Percentiles rank a stretch among this genome's conserved stretches.
Evolutionary conservation across 257 asterid genomes (phyloP).

Genomic region (Anisodus acutangulus): DNA sequence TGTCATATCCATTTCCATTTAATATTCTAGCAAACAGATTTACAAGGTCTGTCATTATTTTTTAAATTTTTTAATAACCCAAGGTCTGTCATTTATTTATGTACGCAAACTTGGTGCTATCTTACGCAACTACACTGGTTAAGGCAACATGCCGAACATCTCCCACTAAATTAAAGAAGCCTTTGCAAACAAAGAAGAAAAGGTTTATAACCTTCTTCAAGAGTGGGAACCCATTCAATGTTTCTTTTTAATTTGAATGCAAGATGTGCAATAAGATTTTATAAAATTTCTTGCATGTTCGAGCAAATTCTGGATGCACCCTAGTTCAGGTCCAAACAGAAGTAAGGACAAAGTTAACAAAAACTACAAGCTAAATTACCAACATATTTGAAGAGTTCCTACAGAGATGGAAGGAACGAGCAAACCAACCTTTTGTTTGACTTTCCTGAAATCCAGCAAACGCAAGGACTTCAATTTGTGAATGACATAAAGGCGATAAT

Average conservation of each 20-base stretch:
- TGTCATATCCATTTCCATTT: neutral
- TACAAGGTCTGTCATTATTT: neutral
- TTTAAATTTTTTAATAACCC: no score
- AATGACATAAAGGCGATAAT: slow-evolving; percentile 93
- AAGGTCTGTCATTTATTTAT: neutral
- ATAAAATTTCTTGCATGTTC: neutral
- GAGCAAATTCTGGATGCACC: neutral
- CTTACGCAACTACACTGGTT: neutral
- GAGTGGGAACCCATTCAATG: neutral
- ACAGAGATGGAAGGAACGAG: neutral
- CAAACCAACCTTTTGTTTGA: slow-evolving; percentile 80
- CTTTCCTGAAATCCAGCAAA: slow-evolving; percentile 89
- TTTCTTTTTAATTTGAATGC: neutral
- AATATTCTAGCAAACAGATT: slow-evolving; percentile 2
- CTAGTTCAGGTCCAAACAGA: neutral
- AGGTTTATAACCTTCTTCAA: neutral
- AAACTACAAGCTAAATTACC: neutral
- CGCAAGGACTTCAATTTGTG: slow-evolving; percentile 89
- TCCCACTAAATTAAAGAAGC: neutral
- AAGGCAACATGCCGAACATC: neutral
- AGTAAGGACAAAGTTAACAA: neutral
- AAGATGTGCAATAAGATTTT: neutral
- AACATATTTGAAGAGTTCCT: slow-evolving; percentile 26
- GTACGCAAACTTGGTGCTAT: neutral
- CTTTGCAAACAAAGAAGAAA: neutral